Evolutionary conservation across 805 yeast genomes (phyloP).

Genomic region (Blastobotrys parvus): DNA sequence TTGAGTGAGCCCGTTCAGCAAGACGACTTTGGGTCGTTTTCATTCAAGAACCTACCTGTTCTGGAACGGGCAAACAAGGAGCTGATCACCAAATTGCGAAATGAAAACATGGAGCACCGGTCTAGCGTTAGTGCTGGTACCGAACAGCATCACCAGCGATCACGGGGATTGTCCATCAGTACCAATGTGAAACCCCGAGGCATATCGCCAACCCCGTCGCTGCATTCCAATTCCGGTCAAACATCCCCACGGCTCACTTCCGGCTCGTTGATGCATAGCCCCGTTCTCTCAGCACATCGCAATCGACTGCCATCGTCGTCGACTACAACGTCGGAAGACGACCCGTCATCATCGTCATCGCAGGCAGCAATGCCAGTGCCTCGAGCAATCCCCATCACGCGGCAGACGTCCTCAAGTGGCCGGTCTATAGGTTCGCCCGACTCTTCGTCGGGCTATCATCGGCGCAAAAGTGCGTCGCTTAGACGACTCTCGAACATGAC

Average conservation of each 20-base stretch:
- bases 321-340: not conserved
- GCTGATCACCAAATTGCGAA: conserved; percentile 76
- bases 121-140: conserved; percentile 29
- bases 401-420: not conserved
- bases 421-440: not conserved
- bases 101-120: conserved; percentile 55
- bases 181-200: not conserved
- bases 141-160: no score
- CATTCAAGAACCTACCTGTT: conserved; percentile 80
- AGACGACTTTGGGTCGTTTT: conserved; percentile 78
- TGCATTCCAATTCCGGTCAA: not conserved
- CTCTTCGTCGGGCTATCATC: not conserved
- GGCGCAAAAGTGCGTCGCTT: conserved; percentile 2
- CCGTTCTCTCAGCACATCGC: conserved; percentile 1
- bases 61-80: conserved; percentile 92
- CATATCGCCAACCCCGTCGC: not conserved
- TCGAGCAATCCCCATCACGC: conserved; percentile 1
- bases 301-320: not conserved
- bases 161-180: conserved; percentile 37
- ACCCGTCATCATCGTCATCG: not conserved
- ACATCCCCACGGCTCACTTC: not conserved
- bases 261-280: not conserved
- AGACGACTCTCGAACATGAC: conserved; percentile 17
- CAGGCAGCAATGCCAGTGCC: not conserved
- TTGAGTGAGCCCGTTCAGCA: conserved; percentile 57